Base-by-base conservation (phyloP, 140 eudicot species). In the Senecio squalidus region DNA sequence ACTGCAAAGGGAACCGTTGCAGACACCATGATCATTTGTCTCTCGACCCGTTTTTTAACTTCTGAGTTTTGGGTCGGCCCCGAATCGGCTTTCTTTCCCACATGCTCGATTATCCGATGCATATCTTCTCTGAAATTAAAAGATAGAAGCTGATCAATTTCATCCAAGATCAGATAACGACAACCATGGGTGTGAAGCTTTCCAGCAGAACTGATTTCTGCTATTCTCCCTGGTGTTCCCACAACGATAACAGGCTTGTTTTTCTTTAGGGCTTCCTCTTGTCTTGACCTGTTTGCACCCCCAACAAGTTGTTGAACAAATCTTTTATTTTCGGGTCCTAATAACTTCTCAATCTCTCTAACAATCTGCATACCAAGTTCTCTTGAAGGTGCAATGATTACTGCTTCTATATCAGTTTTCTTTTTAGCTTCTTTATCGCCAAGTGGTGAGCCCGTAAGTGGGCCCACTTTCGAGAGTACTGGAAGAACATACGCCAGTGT, bases 321-420 rank as follows among this genome's bases (percentile, higher is more conserved):
- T 69, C 60, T 80, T 72, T 76, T 90, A 61, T 90, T 77, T 34
- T 54, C 61, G 9, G 98, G 98, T 65, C 98, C 98, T 8, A 90
- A 54, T 0, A 90, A 71, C 72, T 81, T 90, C 70, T 90, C 96
- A 28, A 86, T 66, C 79, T 90, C 98, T 66, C 94, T 63, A 65
- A 90, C 98, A 34, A 90, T 90, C 72, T 90, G 98, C 98, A 90
- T 90, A 4, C 90, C 98, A 14, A 90, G 88, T 67, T 90, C 98
- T 73, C 98, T 62, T 6, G 98, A 90, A 43, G 98, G 98, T 31
- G 98, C 98, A 22, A 90, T 92, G 49, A 90, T 81, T 29, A 90
- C 98, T 0, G 98, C 98, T 74, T 90, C 88, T 20, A 90, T 51
- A 18, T 81, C 85, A 25, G 68, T 62, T 55, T 67, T 80, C 65